phyloP scores from a whole-genome alignment of 2,329 filamentous ascomycete species.

The Onygena corvina region DNA sequence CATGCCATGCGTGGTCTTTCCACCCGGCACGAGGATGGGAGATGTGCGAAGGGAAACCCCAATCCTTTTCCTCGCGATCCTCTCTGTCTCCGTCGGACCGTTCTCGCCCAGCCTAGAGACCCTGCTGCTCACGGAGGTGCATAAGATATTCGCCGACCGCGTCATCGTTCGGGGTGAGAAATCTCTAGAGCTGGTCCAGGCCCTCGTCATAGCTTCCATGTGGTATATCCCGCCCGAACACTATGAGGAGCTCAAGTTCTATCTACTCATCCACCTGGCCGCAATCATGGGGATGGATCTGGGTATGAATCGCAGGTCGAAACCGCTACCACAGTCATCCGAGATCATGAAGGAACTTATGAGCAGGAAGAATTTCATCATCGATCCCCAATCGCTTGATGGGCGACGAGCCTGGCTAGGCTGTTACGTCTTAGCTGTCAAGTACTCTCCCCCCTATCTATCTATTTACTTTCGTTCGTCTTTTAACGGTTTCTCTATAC shows the following conservation, averaged over 20 bases:
- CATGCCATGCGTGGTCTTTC: slow-evolving; percentile 48
- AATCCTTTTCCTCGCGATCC: slow-evolving; percentile 46
- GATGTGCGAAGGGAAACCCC: slow-evolving; percentile 48
- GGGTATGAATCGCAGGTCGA: slow-evolving; percentile 53
- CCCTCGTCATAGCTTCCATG: slow-evolving; percentile 59
- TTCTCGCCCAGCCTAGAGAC: slow-evolving; percentile 47
- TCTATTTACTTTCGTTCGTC: background rate
- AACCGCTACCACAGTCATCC: slow-evolving; percentile 23
- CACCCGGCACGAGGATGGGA: slow-evolving; percentile 41
- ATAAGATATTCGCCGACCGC: slow-evolving; percentile 60
- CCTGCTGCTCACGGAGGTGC: slow-evolving; percentile 54
- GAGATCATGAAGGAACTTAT: slow-evolving; percentile 31
- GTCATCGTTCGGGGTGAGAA: slow-evolving; percentile 67
- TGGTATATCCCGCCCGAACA: slow-evolving; percentile 79
- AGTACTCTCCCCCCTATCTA: slow-evolving; percentile 29
- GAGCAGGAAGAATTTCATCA: slow-evolving; percentile 26
- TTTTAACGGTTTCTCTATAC: slow-evolving; percentile 7
- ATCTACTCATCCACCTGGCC: slow-evolving; percentile 71
- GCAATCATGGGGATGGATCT: slow-evolving; percentile 74
- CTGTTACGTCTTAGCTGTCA: slow-evolving; percentile 50
- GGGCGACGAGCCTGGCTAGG: slow-evolving; percentile 48
- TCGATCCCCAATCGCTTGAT: slow-evolving; percentile 44
- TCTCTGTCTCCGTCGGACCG: slow-evolving; percentile 43
- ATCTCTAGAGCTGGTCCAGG: slow-evolving; percentile 70
- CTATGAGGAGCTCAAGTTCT: slow-evolving; percentile 80